phyloP scores from a whole-genome alignment of 176 grass and related monocot genomes.

The Cenchrus fungigraminus region DNA sequence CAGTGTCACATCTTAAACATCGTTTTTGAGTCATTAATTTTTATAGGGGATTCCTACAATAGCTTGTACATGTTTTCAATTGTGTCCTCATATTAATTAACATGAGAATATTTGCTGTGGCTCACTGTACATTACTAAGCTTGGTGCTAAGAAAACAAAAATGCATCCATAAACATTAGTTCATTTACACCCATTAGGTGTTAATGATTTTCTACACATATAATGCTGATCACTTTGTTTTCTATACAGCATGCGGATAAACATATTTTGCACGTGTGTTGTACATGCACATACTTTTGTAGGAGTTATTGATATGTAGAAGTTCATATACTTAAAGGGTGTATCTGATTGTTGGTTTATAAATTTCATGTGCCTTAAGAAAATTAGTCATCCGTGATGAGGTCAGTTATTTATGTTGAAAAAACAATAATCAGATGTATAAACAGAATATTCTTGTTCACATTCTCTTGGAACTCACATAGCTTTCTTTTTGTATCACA shows the following conservation, averaged over 20 bases:
- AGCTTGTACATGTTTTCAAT: not conserved
- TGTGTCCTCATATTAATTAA: not conserved
- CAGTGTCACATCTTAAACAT: not conserved
- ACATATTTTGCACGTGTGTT: not conserved
- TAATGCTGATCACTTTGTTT: no score
- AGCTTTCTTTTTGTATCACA: constrained; percentile 5
- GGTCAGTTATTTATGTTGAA: not conserved
- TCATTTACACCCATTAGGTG: not conserved
- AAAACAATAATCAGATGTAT: not conserved
- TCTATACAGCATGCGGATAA: no score
- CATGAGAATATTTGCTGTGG: not conserved
- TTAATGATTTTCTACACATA: not conserved
- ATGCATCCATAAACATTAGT: not conserved
- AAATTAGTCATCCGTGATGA: not conserved
- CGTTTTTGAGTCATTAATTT: not conserved
- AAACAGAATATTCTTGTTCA: not conserved
- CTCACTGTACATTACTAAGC: not conserved
- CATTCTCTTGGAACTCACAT: constrained; percentile 9
- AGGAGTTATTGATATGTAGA: not conserved
- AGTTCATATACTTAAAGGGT: not conserved
- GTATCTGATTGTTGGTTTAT: not conserved
- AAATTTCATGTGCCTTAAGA: not conserved
- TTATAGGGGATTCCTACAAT: not conserved
- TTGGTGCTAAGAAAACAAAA: not conserved
- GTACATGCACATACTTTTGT: not conserved